These are phyloP conservation scores for Trichaptum fuscoviolaceum DNA, from an alignment of 768 basidiomycete species.

Conservation along the genomic window DNA sequence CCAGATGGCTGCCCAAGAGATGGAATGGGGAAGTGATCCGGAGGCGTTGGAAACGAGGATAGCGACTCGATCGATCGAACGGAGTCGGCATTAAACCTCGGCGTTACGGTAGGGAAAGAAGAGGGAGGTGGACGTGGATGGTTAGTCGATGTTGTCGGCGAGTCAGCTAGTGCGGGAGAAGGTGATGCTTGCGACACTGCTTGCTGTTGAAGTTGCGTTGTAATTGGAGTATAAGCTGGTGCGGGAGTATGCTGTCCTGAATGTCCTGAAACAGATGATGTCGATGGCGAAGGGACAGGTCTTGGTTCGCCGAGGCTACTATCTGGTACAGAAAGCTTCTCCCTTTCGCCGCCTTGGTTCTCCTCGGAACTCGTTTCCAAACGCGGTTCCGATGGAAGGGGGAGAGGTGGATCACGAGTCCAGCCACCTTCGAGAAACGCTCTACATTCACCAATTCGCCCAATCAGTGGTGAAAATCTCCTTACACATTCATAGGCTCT, in stretches of 20 bases:
- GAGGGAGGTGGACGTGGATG: neutral
- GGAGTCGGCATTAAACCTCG: conserved; percentile 19
- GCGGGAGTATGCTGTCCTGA: conserved; percentile 1
- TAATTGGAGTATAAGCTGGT: neutral
- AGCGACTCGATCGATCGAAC: conserved; percentile 57
- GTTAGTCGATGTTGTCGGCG: conserved; percentile 2
- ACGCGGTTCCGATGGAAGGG: conserved; percentile 15
- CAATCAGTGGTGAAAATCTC: conserved; percentile 59
- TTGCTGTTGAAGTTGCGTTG: neutral
- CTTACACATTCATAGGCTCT: conserved; percentile 69
- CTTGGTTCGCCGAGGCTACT: neutral
- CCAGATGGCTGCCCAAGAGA: conserved; percentile 22
- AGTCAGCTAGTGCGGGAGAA: neutral
- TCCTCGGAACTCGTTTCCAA: neutral
- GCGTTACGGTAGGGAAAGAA: neutral
- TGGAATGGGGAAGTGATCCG: conserved; percentile 66
- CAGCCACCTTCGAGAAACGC: conserved; percentile 74
- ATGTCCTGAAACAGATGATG: neutral
- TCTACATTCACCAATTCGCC: conserved; percentile 67
- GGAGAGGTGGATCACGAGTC: conserved; percentile 38
- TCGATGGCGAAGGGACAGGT: neutral
- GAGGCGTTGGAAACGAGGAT: conserved; percentile 69
- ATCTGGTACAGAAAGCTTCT: neutral
- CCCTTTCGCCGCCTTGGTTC: neutral
- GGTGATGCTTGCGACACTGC: conserved; percentile 1